These are phyloP conservation scores for Pinus taeda DNA, from an alignment of 75 land plant genomes.

Conservation along the genomic window DNA sequence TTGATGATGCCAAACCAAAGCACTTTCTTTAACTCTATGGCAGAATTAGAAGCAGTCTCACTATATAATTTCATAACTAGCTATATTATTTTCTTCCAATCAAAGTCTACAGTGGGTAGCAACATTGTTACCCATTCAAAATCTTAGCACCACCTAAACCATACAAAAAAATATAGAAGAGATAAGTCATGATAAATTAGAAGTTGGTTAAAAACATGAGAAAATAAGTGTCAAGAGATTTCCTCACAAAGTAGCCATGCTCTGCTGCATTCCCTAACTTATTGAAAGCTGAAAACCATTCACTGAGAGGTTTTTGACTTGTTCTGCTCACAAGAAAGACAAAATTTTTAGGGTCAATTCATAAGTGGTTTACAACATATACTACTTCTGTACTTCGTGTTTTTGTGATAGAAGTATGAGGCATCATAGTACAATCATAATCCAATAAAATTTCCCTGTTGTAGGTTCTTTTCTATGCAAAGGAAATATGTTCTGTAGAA, in stretches of 20 bases:
- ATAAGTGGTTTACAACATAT: slow-evolving; percentile 22
- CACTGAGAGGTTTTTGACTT: slow-evolving; percentile 31
- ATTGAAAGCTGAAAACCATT: slow-evolving; percentile 61
- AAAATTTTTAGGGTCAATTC: too few species aligned
- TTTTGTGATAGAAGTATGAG: too few species aligned
- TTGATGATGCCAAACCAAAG: slow-evolving; percentile 70
- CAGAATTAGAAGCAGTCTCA: slow-evolving; percentile 77
- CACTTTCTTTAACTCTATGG: slow-evolving; percentile 71
- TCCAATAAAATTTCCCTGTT: too few species aligned
- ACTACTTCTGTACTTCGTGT: slow-evolving; percentile 52
- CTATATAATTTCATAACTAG: slow-evolving; percentile 69
- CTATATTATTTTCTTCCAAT: slow-evolving; percentile 62
- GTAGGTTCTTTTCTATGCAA: too few species aligned
- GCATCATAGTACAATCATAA: too few species aligned
- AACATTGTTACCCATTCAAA: slow-evolving; percentile 48
- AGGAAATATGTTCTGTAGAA: too few species aligned
- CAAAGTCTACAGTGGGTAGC: slow-evolving; percentile 18
- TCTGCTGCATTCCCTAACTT: slow-evolving; percentile 67
- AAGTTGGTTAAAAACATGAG: background rate
- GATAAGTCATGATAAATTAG: too few species aligned
- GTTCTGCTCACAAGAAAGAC: slow-evolving; percentile 51
- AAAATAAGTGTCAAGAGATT: background rate
- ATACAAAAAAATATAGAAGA: background rate
- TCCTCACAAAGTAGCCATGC: slow-evolving; percentile 74
- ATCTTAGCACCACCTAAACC: slow-evolving; percentile 38